Conservation (phyloP, 2,329 filamentous ascomycete species). For the Colletotrichum sp. region DNA sequence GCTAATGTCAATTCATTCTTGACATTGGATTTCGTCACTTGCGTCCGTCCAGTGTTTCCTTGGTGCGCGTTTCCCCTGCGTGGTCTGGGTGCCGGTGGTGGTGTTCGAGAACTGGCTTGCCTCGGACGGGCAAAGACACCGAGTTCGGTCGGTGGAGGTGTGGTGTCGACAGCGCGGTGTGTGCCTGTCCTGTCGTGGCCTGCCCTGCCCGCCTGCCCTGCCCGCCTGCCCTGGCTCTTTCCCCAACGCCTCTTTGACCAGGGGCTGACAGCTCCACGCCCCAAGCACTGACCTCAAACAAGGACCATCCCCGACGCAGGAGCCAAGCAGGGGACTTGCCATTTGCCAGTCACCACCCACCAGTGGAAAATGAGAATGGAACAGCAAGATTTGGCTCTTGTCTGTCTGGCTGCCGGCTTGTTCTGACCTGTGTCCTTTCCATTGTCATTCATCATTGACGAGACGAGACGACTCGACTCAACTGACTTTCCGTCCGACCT, state of each 20-base stretch:
- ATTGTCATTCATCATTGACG: not conserved
- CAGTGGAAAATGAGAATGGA: not conserved
- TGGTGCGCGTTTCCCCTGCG: not conserved
- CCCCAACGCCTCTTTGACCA: not conserved
- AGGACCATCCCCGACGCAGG: slow-evolving; percentile 12
- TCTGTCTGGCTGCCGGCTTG: not conserved
- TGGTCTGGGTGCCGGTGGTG: not conserved
- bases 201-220: not conserved
- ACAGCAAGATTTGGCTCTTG: not conserved
- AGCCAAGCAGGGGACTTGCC: not conserved
- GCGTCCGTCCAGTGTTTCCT: not conserved
- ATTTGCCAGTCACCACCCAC: not conserved
- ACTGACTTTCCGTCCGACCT: not conserved
- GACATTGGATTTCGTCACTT: not conserved
- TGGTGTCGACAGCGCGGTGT: not conserved
- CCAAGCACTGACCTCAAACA: slow-evolving; percentile 18
- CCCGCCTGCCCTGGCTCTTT: not conserved
- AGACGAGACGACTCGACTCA: not conserved
- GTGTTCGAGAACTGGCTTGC: not conserved
- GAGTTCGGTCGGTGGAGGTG: slow-evolving; percentile 10
- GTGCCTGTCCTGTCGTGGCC: not conserved
- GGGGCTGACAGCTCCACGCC: not conserved
- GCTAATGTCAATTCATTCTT: not conserved
- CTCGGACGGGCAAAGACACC: slow-evolving; percentile 3
- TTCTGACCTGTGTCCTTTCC: not conserved